These are phyloP conservation scores for Phialophora chinensis DNA, from an alignment of 2,329 filamentous ascomycete species.

Conservation along the genomic window DNA sequence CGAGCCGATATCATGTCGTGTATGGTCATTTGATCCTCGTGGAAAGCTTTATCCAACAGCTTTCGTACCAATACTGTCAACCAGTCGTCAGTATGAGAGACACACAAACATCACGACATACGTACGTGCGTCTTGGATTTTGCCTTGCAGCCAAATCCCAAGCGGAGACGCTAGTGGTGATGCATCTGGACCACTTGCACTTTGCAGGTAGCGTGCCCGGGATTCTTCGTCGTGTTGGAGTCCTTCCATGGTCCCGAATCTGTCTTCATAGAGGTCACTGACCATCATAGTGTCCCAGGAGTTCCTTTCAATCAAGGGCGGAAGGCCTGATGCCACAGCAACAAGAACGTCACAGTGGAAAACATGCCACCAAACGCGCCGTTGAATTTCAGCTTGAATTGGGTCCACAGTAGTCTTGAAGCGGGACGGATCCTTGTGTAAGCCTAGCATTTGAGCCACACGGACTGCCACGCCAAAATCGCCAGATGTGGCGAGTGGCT, in stretches of 20 bases:
- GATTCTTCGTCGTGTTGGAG: constrained; percentile 2
- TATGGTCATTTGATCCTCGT: constrained; percentile 7
- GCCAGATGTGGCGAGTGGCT: background rate
- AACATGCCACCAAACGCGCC: constrained; percentile 11
- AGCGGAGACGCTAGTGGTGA: background rate
- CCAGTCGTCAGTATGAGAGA: background rate
- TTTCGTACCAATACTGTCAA: background rate
- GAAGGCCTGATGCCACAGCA: constrained; percentile 7
- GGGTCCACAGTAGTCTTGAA: constrained; percentile 6
- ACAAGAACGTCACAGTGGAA: constrained; percentile 13
- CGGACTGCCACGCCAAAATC: constrained; percentile 2
- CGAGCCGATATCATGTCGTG: constrained; percentile 6
- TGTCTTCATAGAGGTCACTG: constrained; percentile 6
- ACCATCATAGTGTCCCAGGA: constrained; percentile 8
- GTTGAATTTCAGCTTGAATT: constrained; percentile 6
- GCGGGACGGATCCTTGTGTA: constrained; percentile 9
- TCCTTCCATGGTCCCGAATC: constrained; percentile 6
- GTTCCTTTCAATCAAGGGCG: constrained; percentile 6
- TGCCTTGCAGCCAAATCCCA: constrained; percentile 8
- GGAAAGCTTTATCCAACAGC: constrained; percentile 4
- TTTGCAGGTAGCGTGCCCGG: background rate
- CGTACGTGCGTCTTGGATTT: constrained; percentile 6
- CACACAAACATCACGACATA: background rate
- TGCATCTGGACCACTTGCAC: background rate
- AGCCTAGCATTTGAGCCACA: constrained; percentile 9